phyloP scores from a whole-genome alignment of 768 basidiomycete genomes.

The Xerocomellus dryophilus region DNA sequence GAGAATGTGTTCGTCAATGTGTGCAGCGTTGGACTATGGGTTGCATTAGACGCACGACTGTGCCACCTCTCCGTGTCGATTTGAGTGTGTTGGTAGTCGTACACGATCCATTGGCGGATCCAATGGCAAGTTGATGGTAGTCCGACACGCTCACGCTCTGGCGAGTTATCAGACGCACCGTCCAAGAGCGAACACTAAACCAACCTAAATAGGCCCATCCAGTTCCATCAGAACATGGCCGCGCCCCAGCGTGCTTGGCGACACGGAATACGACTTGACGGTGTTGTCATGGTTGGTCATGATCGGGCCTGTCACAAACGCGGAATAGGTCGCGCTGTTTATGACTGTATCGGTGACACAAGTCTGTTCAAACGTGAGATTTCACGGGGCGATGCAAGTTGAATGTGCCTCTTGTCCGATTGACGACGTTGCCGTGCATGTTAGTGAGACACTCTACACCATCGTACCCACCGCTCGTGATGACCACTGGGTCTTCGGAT shows the following conservation, averaged over 20 bases:
- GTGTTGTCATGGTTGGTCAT: slow-evolving; percentile 83
- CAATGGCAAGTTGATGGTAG: slow-evolving; percentile 80
- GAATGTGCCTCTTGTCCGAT: slow-evolving; percentile 71
- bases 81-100: slow-evolving; percentile 69
- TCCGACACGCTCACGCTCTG: slow-evolving; percentile 76
- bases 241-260: slow-evolving; percentile 69
- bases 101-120: slow-evolving; percentile 80
- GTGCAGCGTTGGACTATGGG: not conserved
- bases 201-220: slow-evolving; percentile 79
- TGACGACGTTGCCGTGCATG: slow-evolving; percentile 65
- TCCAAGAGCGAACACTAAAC: slow-evolving; percentile 22
- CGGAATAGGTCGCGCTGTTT: slow-evolving; percentile 61
- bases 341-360: slow-evolving; percentile 47
- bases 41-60: slow-evolving; percentile 50
- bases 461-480: slow-evolving; percentile 79
- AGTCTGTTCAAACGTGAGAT: not conserved
- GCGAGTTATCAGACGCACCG: not conserved
- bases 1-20: not conserved
- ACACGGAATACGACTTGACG: slow-evolving; percentile 70
- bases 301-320: slow-evolving; percentile 65
- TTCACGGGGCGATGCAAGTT: not conserved
- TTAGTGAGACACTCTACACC: slow-evolving; percentile 76
- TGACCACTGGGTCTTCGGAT: slow-evolving; percentile 63
- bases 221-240: slow-evolving; percentile 73
- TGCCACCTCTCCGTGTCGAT: slow-evolving; percentile 65